Conservation (phyloP, 441 rosid species). For the Viola pubescens region DNA sequence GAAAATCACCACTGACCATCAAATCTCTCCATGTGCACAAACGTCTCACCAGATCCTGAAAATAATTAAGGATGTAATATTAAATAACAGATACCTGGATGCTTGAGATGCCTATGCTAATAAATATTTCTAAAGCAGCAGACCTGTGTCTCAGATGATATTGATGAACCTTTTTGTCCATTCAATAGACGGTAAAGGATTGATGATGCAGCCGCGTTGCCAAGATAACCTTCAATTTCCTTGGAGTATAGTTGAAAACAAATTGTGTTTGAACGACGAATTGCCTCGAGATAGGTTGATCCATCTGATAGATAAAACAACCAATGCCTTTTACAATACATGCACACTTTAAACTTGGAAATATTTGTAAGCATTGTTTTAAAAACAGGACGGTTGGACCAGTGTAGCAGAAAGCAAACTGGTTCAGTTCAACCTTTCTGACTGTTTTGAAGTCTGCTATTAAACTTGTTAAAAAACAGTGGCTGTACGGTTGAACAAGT, state of each 20-base stretch:
- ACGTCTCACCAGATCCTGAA: conserved; percentile 72
- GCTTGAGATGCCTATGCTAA: conserved; percentile 3
- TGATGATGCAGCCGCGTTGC: conserved; percentile 75
- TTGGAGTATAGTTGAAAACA: conserved; percentile 72
- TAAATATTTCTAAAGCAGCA: conserved; percentile 10
- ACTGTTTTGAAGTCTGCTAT: too few relatives aligned
- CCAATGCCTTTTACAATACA: too few relatives aligned
- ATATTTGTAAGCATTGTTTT: too few relatives aligned
- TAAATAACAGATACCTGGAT: conserved; percentile 11
- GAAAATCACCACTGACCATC: conserved; percentile 50
- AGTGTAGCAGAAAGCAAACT: too few relatives aligned
- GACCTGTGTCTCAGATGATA: conserved; percentile 56
- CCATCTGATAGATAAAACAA: conserved; percentile 46
- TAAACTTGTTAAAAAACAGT: too few relatives aligned
- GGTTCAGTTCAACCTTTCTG: too few relatives aligned
- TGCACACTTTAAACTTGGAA: too few relatives aligned
- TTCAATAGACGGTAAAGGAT: conserved; percentile 58
- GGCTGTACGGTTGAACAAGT: too few relatives aligned
- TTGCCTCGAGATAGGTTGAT: conserved; percentile 75
- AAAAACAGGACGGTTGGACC: too few relatives aligned
- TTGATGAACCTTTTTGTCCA: conserved; percentile 42
- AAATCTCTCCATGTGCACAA: conserved; percentile 90
- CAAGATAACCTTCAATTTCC: conserved; percentile 76
- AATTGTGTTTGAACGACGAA: conserved; percentile 74
- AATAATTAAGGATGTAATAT: conserved; percentile 22